Evolutionary conservation across 2,329 filamentous ascomycete genomes (phyloP), one percentile per base, ranked within the genome.

Genomic region (Fusarium proliferatum): DNA sequence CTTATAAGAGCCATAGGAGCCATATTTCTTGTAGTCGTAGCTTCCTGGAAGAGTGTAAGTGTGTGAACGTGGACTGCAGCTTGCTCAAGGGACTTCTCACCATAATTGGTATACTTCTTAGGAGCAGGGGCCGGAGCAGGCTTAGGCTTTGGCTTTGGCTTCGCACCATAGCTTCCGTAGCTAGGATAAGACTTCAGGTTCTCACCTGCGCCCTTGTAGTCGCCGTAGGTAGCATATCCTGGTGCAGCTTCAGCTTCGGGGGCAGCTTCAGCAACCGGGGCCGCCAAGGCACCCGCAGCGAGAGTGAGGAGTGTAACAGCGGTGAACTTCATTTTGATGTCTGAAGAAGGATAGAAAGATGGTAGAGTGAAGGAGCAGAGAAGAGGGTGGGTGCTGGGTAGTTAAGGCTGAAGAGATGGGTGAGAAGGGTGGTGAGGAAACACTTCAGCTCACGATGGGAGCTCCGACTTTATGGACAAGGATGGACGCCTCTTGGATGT

Each of bases 301-400:
- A 75, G 68, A 49, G 77, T 70, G 57, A 80, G 60, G 36, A 81
- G 55, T 48, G 77, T 62, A 49, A 78, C 48, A 56, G 72, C 41
- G 39, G 77, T 68, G 41, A 81, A 60, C 77, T 81, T 82, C 81
- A 82, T 82, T 10, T 62, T 80, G 41, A 26, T 61, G 13, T 46
- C 51, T 55, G 26, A 46, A 26, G 13, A 36, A 17, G 9, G 28
- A 51, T 16, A 15, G 12, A 17, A 26, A 49, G 11, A 43, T 42
- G 30, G 16, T 15, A 33, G 21, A 33, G 23, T 16, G 9, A 42
- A 6, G 26, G 9, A 6, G 3, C 11, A 48, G 23, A 33, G 28
- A 33, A 30, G 33, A 33, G 33, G 34, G 19, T n/a, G 63, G 30
- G 62, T 45, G 38, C 15, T 36, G 12, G 17, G 16, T 34, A 51